Evolutionary conservation across 83 land plant species (phyloP), one percentile per base, ranked within the genome.

Genomic region (Picea mariana): DNA sequence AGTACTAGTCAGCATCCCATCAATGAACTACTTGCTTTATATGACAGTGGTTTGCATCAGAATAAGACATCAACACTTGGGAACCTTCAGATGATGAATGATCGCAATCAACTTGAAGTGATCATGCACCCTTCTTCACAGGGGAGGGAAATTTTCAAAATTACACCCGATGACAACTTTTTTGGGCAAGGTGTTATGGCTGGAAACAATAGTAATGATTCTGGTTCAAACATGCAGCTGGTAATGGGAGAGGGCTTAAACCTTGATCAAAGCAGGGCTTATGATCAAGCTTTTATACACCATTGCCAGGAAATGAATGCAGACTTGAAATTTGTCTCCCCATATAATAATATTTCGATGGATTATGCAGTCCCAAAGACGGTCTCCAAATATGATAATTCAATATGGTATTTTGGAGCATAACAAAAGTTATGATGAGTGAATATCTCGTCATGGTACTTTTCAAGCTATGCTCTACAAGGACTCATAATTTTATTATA

Each of bases 121-220:
- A 78, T 27, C 64, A 78, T 78, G 63, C 34, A 60, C 23, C 42
- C 40, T 17, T 1, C 64, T 24, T 13, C 62, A 47, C 65, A 78
- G 44, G 80, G 80, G 6, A 6, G 44, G 40, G 80, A 78, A 34
- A 12, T 78, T 78, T 31, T 78, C 18, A 78, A 58, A 60, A 60
- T 84, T 66, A 63, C 82, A 44, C 31, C 80, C 1, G 84, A 84
- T 47, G 86, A 81, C 21, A 81, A 52, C 40, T 34, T 84, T 59
- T 81, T 75, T 55, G 83, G 86, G 26, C 86, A 84, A 26, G 62
- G 73, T n/a, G 82, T 76, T 59, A 60, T 40, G 64, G 79, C 82
- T 16, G 73, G 71, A 63, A 62, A 62, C 12, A 75, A 52, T 84
- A 63, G 77, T 9, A 52, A 17, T 20, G 79, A 81, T 27, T 58